A percentile compares a stretch with the other conserved stretches of the same genome.
Conservation (phyloP, 108 stramenopile genomes). For the Cyclostephanos invisitatus region DNA sequence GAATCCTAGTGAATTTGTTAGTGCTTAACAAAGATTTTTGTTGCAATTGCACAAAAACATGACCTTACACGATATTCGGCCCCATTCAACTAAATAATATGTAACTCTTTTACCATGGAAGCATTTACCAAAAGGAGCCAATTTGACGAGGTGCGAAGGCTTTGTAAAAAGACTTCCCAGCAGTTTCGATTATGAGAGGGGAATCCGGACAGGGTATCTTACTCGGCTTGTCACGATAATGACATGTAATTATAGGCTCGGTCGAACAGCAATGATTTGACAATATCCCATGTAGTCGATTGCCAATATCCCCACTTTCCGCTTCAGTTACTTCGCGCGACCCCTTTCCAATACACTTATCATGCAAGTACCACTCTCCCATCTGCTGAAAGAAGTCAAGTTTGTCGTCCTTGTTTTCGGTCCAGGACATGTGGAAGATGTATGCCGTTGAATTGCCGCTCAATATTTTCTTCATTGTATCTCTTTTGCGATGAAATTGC, state of each 20-base stretch:
- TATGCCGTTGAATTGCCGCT: constrained; percentile 30
- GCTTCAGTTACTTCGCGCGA: constrained; percentile 21
- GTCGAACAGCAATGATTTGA: constrained; percentile 61
- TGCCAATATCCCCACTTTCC: background rate
- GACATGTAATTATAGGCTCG: constrained; percentile 66
- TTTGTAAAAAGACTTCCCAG: constrained; percentile 48
- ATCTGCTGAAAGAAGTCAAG: constrained; percentile 72
- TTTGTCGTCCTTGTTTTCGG: constrained; percentile 82
- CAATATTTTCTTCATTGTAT: constrained; percentile 51
- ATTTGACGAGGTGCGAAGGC: background rate
- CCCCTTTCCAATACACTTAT: constrained; percentile 50
- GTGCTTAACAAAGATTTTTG: too few relatives aligned
- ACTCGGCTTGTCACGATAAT: constrained; percentile 81
- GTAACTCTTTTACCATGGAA: too few relatives aligned
- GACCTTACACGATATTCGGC: too few relatives aligned
- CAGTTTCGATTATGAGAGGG: constrained; percentile 57
- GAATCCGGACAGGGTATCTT: constrained; percentile 66
- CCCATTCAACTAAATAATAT: too few relatives aligned
- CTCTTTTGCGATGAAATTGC: constrained; percentile 46
- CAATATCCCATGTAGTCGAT: constrained; percentile 14
- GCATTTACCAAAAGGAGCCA: constrained; percentile 18
- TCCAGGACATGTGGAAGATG: constrained; percentile 86
- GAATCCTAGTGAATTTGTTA: too few relatives aligned
- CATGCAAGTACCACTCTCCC: constrained; percentile 75
- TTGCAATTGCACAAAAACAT: too few relatives aligned